These are phyloP conservation scores for Spergularia bocconei DNA, from an alignment of 148 eudicot species.

Conservation along the genomic window DNA sequence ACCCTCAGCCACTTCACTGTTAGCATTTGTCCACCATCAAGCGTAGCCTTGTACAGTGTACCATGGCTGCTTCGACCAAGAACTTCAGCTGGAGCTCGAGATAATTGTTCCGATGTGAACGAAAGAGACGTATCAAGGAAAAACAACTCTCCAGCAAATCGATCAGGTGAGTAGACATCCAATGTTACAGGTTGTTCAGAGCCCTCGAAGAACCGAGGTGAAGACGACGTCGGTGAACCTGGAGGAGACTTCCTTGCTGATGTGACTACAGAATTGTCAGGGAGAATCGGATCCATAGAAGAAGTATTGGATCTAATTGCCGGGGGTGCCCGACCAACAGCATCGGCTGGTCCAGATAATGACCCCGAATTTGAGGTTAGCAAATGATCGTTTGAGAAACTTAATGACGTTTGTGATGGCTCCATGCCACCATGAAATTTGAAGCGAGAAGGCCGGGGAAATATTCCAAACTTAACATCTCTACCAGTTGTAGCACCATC, in stretches of 20 bases:
- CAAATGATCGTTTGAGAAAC: conserved; percentile 80
- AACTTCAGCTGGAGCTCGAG: conserved; percentile 94
- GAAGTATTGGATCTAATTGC: conserved; percentile 31
- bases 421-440: conserved; percentile 49
- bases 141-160: conserved; percentile 82
- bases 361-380: conserved; percentile 70
- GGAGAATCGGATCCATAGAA: conserved; percentile 37
- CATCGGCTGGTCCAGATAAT: conserved; percentile 64
- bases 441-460: conserved; percentile 60
- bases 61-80: conserved; percentile 96
- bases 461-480: conserved; percentile 59
- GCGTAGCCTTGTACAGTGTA: conserved; percentile 89
- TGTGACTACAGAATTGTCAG: conserved; percentile 38
- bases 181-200: conserved; percentile 67
- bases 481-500: conserved; percentile 42
- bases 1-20: conserved; percentile 96
- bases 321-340: conserved; percentile 49
- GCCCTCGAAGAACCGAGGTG: conserved; percentile 67
- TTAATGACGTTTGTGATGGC: conserved; percentile 54
- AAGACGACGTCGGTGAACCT: conserved; percentile 66
- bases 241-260: conserved; percentile 73
- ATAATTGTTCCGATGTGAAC: conserved; percentile 86
- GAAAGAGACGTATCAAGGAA: conserved; percentile 66
- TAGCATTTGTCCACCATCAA: conserved; percentile 69
- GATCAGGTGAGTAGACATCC: conserved; percentile 91